These are phyloP conservation scores for Eustoma russellianum DNA, from an alignment of 257 asterid genomes.

Conservation along the genomic window DNA sequence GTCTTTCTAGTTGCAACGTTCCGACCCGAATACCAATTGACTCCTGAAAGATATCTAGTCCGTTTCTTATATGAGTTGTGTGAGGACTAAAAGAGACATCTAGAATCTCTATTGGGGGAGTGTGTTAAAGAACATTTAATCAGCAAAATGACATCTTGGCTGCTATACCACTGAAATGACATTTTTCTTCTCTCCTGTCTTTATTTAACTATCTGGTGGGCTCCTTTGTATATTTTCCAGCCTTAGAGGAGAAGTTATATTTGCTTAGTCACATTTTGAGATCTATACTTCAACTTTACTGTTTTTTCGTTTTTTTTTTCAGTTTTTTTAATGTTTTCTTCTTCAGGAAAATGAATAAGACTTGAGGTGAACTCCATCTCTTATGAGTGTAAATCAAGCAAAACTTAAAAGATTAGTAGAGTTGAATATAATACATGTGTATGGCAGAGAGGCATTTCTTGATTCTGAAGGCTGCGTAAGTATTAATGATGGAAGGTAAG, in stretches of 20 bases:
- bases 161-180: constrained; percentile 1
- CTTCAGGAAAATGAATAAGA: constrained; percentile 10
- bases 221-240: constrained; percentile 28
- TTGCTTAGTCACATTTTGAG: neutral
- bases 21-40: no score
- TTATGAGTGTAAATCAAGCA: constrained; percentile 18
- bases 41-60: no score
- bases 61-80: no score
- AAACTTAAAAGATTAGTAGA: neutral
- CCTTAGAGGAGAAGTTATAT: constrained; percentile 46
- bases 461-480: constrained; percentile 1
- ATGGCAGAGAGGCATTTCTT: constrained; percentile 8
- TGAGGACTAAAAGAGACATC: no score
- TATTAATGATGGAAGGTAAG: constrained; percentile 2
- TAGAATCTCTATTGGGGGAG: no score
- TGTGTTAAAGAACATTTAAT: no score
- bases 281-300: no score
- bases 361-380: constrained; percentile 24
- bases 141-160: neutral
- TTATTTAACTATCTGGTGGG: constrained; percentile 16
- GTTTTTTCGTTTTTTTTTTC: no score
- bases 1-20: no score
- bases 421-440: neutral
- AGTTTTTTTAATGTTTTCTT: neutral
- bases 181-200: neutral